These are phyloP conservation scores for Trichoderma aggressivum DNA, from an alignment of 2,329 filamentous ascomycete genomes.

Conservation along the genomic window DNA sequence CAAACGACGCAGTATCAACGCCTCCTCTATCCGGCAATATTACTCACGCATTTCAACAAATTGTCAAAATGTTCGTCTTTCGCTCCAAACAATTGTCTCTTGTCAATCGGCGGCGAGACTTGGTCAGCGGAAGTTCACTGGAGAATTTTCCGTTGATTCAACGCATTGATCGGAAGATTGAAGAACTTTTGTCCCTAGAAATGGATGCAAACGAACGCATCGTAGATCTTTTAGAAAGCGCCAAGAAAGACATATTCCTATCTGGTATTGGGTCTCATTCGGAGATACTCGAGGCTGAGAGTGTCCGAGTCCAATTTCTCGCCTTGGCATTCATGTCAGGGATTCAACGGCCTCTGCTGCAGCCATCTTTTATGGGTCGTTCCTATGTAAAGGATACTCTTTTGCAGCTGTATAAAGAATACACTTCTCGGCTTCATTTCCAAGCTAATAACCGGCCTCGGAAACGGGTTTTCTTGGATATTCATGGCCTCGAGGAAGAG, in stretches of 20 bases:
- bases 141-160: background rate
- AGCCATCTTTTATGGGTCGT: background rate
- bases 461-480: conserved; percentile 19
- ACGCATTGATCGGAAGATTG: background rate
- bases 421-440: conserved; percentile 1
- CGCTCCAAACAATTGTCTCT: background rate
- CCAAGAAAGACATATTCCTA: background rate
- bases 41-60: background rate
- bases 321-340: background rate
- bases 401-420: background rate
- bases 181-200: background rate
- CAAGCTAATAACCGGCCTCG: background rate
- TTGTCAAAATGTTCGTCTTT: background rate
- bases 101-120: background rate
- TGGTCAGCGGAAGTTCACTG: background rate
- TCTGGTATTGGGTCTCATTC: background rate
- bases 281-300: background rate
- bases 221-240: background rate
- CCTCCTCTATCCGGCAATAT: background rate
- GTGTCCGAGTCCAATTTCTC: background rate
- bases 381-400: background rate
- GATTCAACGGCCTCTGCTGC: background rate
- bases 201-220: background rate
- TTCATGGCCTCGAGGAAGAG: conserved; percentile 23
- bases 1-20: background rate